These are phyloP conservation scores for Claviceps sp. DNA, from an alignment of 2,329 filamentous ascomycete species.

Conservation along the genomic window DNA sequence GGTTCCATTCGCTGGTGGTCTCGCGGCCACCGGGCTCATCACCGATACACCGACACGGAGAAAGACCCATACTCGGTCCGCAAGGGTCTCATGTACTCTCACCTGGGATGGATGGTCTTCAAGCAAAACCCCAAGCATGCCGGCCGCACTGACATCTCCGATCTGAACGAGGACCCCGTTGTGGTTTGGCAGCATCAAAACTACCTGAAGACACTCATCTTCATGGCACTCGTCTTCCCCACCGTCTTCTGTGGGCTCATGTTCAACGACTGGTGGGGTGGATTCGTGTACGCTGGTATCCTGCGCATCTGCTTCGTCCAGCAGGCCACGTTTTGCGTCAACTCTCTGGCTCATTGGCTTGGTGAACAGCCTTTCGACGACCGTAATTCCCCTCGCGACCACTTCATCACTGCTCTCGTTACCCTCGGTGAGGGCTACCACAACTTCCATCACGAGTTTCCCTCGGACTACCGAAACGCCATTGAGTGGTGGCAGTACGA, in stretches of 20 bases:
- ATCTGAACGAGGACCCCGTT: conserved; percentile 73
- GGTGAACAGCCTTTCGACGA: conserved; percentile 88
- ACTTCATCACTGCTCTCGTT: conserved; percentile 72
- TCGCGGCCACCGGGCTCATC: conserved; percentile 73
- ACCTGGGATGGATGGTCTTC: conserved; percentile 81
- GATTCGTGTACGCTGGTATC: conserved; percentile 75
- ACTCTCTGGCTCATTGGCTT: conserved; percentile 81
- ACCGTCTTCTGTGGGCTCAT: conserved; percentile 61
- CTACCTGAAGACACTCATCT: conserved; percentile 67
- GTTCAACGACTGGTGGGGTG: conserved; percentile 72
- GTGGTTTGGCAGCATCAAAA: conserved; percentile 82
- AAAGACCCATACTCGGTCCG: conserved; percentile 86
- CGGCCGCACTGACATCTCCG: conserved; percentile 76
- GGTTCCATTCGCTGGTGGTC: conserved; percentile 86
- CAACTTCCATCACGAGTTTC: conserved; percentile 94
- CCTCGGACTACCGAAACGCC: conserved; percentile 83
- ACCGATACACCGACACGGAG: conserved; percentile 84
- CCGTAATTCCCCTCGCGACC: conserved; percentile 80
- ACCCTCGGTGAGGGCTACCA: conserved; percentile 85
- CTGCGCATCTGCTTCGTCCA: conserved; percentile 82
- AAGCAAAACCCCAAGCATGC: conserved; percentile 87
- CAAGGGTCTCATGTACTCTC: conserved; percentile 71
- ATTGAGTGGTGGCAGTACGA: conserved; percentile 88
- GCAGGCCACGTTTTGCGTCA: conserved; percentile 88
- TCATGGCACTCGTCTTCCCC: conserved; percentile 67